Conservation (phyloP, 805 yeast genomes). For the Alloascoidea africana region DNA sequence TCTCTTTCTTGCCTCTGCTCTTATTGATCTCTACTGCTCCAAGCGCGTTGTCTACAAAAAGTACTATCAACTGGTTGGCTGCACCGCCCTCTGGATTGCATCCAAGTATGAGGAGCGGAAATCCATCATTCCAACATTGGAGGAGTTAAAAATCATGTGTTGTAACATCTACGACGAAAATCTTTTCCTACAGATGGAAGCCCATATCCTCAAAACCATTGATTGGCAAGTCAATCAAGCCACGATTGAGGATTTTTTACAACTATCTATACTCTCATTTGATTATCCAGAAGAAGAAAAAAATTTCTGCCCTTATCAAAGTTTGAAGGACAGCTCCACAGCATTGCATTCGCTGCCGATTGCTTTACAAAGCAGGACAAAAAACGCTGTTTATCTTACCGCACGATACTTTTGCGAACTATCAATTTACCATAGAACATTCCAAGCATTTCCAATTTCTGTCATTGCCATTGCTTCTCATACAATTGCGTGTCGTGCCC, state of each 20-base stretch:
- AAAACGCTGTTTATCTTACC: conserved; percentile 7
- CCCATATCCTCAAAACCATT: conserved; percentile 54
- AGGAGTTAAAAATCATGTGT: conserved; percentile 59
- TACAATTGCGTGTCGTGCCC: conserved; percentile 15
- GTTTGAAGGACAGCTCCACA: background rate
- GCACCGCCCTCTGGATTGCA: conserved; percentile 87
- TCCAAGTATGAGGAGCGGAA: conserved; percentile 72
- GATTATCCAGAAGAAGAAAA: background rate
- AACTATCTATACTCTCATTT: conserved; percentile 6
- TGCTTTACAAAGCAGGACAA: background rate
- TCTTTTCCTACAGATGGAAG: conserved; percentile 62
- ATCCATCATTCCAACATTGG: conserved; percentile 56
- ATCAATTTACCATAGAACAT: conserved; percentile 16
- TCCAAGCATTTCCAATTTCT: conserved; percentile 15
- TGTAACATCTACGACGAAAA: conserved; percentile 46
- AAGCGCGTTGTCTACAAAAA: conserved; percentile 71
- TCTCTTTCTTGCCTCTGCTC: conserved; percentile 51
- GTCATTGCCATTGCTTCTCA: conserved; percentile 20
- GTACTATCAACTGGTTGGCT: conserved; percentile 81
- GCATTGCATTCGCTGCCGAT: too few species aligned
- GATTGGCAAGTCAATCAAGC: conserved; percentile 64
- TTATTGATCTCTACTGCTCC: conserved; percentile 86
- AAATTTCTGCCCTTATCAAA: background rate
- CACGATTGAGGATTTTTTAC: conserved; percentile 29
- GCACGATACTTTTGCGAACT: conserved; percentile 21